Conservation (phyloP, 1,139 yeast species). For the Blastobotrys illinoisensis region DNA sequence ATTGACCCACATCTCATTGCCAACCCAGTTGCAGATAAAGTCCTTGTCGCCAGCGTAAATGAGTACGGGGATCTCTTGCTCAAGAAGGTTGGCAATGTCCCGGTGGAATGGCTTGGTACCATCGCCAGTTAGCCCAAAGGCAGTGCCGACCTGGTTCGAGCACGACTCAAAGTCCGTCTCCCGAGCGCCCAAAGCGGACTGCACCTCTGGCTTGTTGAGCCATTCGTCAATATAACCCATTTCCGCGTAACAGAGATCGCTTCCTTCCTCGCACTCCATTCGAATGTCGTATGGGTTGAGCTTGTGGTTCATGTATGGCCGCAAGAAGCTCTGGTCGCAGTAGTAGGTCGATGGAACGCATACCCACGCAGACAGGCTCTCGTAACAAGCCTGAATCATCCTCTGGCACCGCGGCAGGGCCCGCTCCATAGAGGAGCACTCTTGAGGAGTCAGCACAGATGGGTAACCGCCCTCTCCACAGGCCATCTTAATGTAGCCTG, state of each 20-base stretch:
- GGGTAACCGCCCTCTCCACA: slow-evolving; percentile 92
- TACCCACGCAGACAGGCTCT: slow-evolving; percentile 70
- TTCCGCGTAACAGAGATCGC: slow-evolving; percentile 66
- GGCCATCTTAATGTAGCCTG: slow-evolving; percentile 93
- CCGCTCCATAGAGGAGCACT: slow-evolving; percentile 71
- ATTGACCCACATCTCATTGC: slow-evolving; percentile 76
- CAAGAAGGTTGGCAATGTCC: slow-evolving; percentile 50
- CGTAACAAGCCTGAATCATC: slow-evolving; percentile 77
- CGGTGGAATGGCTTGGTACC: slow-evolving; percentile 59
- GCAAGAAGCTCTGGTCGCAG: slow-evolving; percentile 83
- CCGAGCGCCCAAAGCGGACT: slow-evolving; percentile 86
- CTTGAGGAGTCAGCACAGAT: slow-evolving; percentile 69
- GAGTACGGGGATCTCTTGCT: slow-evolving; percentile 61
- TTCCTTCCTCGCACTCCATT: slow-evolving; percentile 71
- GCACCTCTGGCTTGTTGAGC: slow-evolving; percentile 63
- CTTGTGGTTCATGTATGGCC: slow-evolving; percentile 86
- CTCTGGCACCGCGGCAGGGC: slow-evolving; percentile 76
- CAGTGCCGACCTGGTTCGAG: slow-evolving; percentile 43
- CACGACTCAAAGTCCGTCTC: slow-evolving; percentile 79
- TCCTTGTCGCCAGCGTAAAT: slow-evolving; percentile 89
- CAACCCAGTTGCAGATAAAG: slow-evolving; percentile 86
- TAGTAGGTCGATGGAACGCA: slow-evolving; percentile 92
- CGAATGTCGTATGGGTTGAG: slow-evolving; percentile 92
- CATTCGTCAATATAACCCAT: slow-evolving; percentile 62
- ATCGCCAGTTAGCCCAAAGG: slow-evolving; percentile 77